Evolutionary conservation across 805 yeast genomes (phyloP), one percentile per base, ranked within the genome.

Genomic region (Ogataea populi-albae): DNA sequence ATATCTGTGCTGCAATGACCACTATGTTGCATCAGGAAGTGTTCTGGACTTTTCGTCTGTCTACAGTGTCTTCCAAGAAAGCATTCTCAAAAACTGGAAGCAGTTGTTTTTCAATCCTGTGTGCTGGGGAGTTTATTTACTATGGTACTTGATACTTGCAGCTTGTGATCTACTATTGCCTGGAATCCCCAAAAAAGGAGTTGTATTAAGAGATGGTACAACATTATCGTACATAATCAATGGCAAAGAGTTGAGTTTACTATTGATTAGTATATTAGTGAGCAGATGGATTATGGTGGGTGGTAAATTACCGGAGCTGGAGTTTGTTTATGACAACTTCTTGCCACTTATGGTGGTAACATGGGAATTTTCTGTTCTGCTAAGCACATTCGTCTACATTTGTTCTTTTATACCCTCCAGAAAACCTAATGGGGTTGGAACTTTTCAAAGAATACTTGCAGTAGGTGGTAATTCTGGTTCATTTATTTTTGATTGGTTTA

Each of bases 401-500:
- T 56, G 61, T 24, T 85, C 96, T 4, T 91, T 80, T 54, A 45
- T 81, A 5, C 86, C 88, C 10, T 59, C 78, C 25, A 40, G 60
- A 45, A 51, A 22, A 50, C 64, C 39, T 5, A 83, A 81, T 53
- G 81, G 81, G 5, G 37, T 50, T 4, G 74, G 71, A 0, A 75
- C 80, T 1, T 66, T 65, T 8, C 93, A 86, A 51, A 69, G 85
- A 45, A 77, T 93, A 25, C 68, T 93, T 34, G 89, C 97, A 0
- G 59, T 74, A 25, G 93, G 93, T 29, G 98, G 98, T 3, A 91
- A 91, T 62, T 71, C 95, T 0, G 85, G 86, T 0, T 79, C 75
- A 46, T 47, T 62, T 0, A 49, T 91, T 7, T 91, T 85, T 56
- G 96, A 93, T 55, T 89, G 96, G 97, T 93, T 88, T 55, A 88